Percentiles rank a stretch among this genome's conserved stretches.
Conservation (phyloP, 2,329 filamentous ascomycete species). For the Didymosphaeria variabile region DNA sequence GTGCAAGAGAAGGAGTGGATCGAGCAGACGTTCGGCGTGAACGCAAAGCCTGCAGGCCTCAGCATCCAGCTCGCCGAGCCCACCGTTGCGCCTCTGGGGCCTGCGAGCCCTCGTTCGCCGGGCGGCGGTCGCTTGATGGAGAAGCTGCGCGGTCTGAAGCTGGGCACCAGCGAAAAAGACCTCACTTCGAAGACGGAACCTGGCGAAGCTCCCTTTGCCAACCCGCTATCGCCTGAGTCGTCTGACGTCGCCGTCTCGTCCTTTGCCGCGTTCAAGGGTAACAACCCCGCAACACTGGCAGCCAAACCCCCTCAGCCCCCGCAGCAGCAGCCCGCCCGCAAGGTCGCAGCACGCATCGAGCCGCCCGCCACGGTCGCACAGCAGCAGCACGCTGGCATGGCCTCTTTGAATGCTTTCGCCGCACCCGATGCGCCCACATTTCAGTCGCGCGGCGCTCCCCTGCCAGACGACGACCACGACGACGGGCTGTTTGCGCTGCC, state of each 20-base stretch:
- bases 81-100: slow-evolving; percentile 60
- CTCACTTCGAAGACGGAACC: slow-evolving; percentile 58
- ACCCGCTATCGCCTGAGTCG: slow-evolving; percentile 68
- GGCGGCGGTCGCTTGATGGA: slow-evolving; percentile 76
- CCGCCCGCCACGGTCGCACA: slow-evolving; percentile 52
- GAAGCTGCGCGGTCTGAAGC: slow-evolving; percentile 79
- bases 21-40: slow-evolving; percentile 77
- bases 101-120: slow-evolving; percentile 67
- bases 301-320: slow-evolving; percentile 53
- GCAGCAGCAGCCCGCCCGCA: slow-evolving; percentile 43
- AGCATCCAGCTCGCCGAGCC: slow-evolving; percentile 49
- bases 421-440: slow-evolving; percentile 36
- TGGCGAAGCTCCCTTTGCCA: slow-evolving; percentile 41
- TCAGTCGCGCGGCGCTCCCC: slow-evolving; percentile 40
- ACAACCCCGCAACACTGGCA: slow-evolving; percentile 50
- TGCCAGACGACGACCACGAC: slow-evolving; percentile 65
- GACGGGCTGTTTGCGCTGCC: slow-evolving; percentile 89
- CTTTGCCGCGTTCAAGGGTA: slow-evolving; percentile 67
- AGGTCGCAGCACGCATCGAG: slow-evolving; percentile 43
- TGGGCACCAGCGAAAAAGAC: slow-evolving; percentile 76
- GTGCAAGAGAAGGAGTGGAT: slow-evolving; percentile 87
- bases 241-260: slow-evolving; percentile 70
- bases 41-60: slow-evolving; percentile 52
- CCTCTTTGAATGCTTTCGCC: slow-evolving; percentile 56
- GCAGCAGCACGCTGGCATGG: slow-evolving; percentile 53